phyloP scores from a whole-genome alignment of 208 protist genomes.

The Jaenimonas drosophilae region DNA sequence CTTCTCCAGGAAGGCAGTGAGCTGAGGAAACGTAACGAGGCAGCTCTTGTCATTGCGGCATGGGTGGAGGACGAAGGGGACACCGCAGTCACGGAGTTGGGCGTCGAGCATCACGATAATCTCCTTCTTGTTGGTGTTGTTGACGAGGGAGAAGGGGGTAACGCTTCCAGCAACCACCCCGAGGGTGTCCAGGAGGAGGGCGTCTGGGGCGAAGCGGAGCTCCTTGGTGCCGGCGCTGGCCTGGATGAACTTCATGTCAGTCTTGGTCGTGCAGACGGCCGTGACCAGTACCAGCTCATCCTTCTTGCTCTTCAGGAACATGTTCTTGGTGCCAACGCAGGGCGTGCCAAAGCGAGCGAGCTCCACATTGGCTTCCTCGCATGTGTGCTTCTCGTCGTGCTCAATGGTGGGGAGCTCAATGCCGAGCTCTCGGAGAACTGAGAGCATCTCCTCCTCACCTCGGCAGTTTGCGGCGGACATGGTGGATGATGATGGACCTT shows the following conservation, averaged over 20 bases:
- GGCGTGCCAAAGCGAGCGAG: conserved; percentile 28
- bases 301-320: conserved; percentile 91
- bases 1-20: conserved; percentile 49
- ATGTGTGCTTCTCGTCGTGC: conserved; percentile 64
- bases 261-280: conserved; percentile 53
- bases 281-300: conserved; percentile 70
- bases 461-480: conserved; percentile 51
- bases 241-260: conserved; percentile 72
- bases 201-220: conserved; percentile 71
- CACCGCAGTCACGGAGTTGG: conserved; percentile 18
- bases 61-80: conserved; percentile 59
- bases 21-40: conserved; percentile 51
- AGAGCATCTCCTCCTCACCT: conserved; percentile 47
- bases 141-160: conserved; percentile 80
- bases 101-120: conserved; percentile 74
- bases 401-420: conserved; percentile 39
- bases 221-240: conserved; percentile 54
- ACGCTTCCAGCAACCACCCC: conserved; percentile 67
- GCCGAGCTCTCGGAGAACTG: conserved; percentile 28
- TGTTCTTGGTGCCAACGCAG: conserved; percentile 67
- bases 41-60: conserved; percentile 80
- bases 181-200: conserved; percentile 53
- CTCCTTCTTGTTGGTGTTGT: conserved; percentile 49
- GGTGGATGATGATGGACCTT: not conserved
- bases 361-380: conserved; percentile 59